These are phyloP conservation scores for Cyberlindnera maritima DNA, from an alignment of 805 yeast genomes.

Conservation along the genomic window DNA sequence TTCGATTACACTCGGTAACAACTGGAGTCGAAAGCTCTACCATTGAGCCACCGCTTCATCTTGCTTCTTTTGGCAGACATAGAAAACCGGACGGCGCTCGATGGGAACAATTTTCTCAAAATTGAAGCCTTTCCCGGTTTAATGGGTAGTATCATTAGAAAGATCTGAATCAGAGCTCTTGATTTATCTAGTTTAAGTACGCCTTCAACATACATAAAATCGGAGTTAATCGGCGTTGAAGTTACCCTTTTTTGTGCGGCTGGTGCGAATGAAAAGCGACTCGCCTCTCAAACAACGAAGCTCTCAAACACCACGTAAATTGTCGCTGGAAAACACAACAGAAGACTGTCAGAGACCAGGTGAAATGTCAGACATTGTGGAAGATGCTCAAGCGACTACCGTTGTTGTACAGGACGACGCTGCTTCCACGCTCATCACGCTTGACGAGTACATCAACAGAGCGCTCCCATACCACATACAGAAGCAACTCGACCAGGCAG, in stretches of 20 bases:
- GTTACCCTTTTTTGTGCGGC: neutral
- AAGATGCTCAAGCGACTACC: slow-evolving; percentile 16
- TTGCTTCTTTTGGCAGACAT: slow-evolving; percentile 13
- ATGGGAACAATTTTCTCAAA: neutral
- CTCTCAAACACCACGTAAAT: too few species aligned
- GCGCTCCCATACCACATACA: slow-evolving; percentile 36
- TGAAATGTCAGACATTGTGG: neutral
- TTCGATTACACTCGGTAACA: slow-evolving; percentile 52
- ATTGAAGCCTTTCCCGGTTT: too few species aligned
- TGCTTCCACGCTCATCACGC: slow-evolving; percentile 29
- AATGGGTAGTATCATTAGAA: too few species aligned
- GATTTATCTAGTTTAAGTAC: neutral
- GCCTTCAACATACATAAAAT: neutral
- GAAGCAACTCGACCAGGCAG: slow-evolving; percentile 27
- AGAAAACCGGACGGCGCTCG: neutral
- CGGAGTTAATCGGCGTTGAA: neutral
- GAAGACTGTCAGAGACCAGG: neutral
- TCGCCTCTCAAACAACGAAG: too few species aligned
- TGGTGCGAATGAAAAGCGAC: too few species aligned
- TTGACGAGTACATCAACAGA: slow-evolving; percentile 37
- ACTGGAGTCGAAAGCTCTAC: slow-evolving; percentile 78
- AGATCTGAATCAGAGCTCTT: too few species aligned
- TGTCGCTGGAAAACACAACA: too few species aligned
- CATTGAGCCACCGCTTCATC: slow-evolving; percentile 74
- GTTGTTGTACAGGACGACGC: slow-evolving; percentile 24